Percentiles rank a stretch among this genome's conserved stretches.
These are phyloP conservation scores for Elsinoe australis DNA, from an alignment of 2,329 filamentous ascomycete species.

Conservation along the genomic window DNA sequence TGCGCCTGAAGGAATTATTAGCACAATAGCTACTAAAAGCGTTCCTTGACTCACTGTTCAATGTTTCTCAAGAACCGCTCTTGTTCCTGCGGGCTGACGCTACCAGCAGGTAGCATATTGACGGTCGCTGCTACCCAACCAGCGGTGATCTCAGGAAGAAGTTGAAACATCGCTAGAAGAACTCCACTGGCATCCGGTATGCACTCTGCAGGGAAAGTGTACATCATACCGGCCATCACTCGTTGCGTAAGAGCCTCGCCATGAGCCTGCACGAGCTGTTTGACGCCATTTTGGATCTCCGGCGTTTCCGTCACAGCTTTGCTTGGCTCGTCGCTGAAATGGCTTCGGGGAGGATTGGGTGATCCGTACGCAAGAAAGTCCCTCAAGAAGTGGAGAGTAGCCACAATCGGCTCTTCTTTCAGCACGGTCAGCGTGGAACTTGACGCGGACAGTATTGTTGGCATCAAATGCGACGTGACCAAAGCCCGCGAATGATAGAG, in stretches of 20 bases:
- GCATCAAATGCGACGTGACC: constrained; percentile 68
- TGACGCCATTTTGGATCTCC: constrained; percentile 66
- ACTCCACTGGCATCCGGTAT: constrained; percentile 91
- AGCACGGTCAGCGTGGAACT: constrained; percentile 80
- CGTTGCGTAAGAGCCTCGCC: constrained; percentile 74
- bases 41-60: constrained; percentile 44
- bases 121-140: constrained; percentile 79
- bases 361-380: constrained; percentile 81
- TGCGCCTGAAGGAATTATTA: constrained; percentile 31
- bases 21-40: constrained; percentile 27
- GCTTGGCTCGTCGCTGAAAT: constrained; percentile 27
- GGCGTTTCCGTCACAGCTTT: constrained; percentile 27
- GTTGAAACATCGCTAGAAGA: constrained; percentile 79
- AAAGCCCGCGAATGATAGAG: constrained; percentile 85
- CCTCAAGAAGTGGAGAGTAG: constrained; percentile 84
- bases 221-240: constrained; percentile 97
- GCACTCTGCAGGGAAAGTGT: constrained; percentile 91
- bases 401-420: constrained; percentile 83
- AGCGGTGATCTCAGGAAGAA: constrained; percentile 71
- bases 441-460: constrained; percentile 78
- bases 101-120: constrained; percentile 72
- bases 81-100: constrained; percentile 70
- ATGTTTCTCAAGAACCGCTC: constrained; percentile 75
- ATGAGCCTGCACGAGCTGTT: constrained; percentile 59
- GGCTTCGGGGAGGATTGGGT: constrained; percentile 49